Evolutionary conservation across 1,284 basidiomycete genomes (phyloP).

Genomic region (Apiotrichum montevideense): DNA sequence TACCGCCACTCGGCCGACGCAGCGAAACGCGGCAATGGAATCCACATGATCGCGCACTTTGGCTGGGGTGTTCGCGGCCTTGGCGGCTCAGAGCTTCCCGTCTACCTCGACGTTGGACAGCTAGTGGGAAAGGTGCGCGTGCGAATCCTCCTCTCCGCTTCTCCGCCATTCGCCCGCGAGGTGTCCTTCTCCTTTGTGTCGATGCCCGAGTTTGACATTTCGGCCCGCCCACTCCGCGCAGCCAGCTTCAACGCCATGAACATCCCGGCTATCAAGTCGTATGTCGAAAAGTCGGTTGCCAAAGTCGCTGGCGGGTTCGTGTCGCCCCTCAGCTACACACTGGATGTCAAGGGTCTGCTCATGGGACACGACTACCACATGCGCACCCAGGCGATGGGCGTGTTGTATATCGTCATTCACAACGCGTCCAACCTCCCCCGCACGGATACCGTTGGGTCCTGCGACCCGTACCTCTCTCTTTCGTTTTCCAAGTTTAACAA

Average conservation of each 20-base stretch:
- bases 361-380: conserved; percentile 37
- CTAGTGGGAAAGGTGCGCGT: conserved; percentile 34
- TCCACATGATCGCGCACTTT: conserved; percentile 44
- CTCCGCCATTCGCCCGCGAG: conserved; percentile 44
- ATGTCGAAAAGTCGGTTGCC: conserved; percentile 39
- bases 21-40: conserved; percentile 32
- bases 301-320: conserved; percentile 44
- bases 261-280: conserved; percentile 42
- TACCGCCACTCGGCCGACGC: conserved; percentile 29
- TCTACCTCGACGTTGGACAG: conserved; percentile 39
- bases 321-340: conserved; percentile 38
- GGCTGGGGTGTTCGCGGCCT: conserved; percentile 44
- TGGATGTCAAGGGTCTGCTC: conserved; percentile 46
- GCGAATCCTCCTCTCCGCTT: conserved; percentile 41
- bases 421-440: conserved; percentile 35
- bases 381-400: conserved; percentile 38
- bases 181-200: conserved; percentile 42
- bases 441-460: conserved; percentile 41
- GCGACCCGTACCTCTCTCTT: conserved; percentile 45
- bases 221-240: conserved; percentile 39
- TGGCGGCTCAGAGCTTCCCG: conserved; percentile 38
- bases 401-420: conserved; percentile 43
- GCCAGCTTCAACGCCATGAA: conserved; percentile 46
- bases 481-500: conserved; percentile 43
- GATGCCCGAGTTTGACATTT: conserved; percentile 46